Evolutionary conservation across 2,329 filamentous ascomycete genomes (phyloP), one percentile per base, ranked within the genome.

Genomic region (Diaporthe vexans): DNA sequence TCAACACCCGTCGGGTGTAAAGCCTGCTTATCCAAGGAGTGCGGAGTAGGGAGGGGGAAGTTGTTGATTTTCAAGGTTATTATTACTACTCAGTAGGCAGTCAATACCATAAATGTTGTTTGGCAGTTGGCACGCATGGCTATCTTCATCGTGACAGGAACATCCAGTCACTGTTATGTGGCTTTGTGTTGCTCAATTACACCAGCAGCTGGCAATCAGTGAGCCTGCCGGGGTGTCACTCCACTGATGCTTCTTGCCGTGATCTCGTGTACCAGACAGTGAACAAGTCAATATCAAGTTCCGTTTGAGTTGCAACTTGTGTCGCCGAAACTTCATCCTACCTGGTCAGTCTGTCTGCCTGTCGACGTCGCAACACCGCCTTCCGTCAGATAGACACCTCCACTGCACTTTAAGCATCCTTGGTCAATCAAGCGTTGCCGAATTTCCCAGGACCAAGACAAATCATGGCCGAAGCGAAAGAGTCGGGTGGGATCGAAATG

Each of bases 11-110:
- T 67, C 26, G 48, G 43, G 10, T 24, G 61, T 11, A 5, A 19
- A 26, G 46, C 40, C 4, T 52, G 61, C 63, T 51, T 67, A 51
- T 52, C 46, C 21, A 52, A 24, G 21, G 63, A 52, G 29, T 67
- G 63, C 63, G 63, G 63, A 67, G 63, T 67, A 52, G 26, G 46
- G 29, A 52, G 29, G 29, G 29, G 63, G 61, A 15, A 48, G n/a
- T 7, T 35, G 43, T 9, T 67, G 29, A 29, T 10, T 24, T n/a
- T 2, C n/a, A 24, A 19, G 9, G 58, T 17, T 67, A 6, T 9
- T 26, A n/a, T n/a, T n/a, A n/a, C n/a, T n/a, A n/a, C n/a, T n/a
- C n/a, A 10, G 17, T 2, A 13, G 59, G 24, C 17, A 37, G 37
- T 10, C 37, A 37, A 11, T 13, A 10, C 37, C 10, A 37, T 10